A percentile compares a stretch with the other conserved stretches of the same genome.
These are phyloP conservation scores for Fusarium vanettenii DNA, from an alignment of 2,329 filamentous ascomycete species.

Conservation along the genomic window DNA sequence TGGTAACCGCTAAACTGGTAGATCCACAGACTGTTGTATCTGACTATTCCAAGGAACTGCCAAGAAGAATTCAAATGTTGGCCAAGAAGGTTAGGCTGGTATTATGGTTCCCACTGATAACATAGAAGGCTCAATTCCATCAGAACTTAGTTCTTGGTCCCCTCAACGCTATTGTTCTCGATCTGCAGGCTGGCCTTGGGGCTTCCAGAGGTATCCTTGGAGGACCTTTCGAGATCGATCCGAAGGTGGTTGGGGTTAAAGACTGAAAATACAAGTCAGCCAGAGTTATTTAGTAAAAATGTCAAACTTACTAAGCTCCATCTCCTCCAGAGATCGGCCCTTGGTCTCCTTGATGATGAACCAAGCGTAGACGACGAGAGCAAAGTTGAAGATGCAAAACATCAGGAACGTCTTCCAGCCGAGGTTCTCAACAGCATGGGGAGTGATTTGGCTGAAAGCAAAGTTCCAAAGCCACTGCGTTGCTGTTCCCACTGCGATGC, in stretches of 20 bases:
- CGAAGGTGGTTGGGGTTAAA: slow-evolving; percentile 35
- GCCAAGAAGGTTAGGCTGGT: not conserved
- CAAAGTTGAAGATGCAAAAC: slow-evolving; percentile 61
- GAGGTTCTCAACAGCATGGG: slow-evolving; percentile 58
- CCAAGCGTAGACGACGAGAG: slow-evolving; percentile 56
- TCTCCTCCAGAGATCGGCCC: slow-evolving; percentile 41
- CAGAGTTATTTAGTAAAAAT: not conserved
- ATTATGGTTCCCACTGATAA: not conserved
- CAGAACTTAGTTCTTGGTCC: not conserved
- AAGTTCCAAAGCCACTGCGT: slow-evolving; percentile 66
- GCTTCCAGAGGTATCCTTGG: not conserved
- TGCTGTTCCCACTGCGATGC: slow-evolving; percentile 60
- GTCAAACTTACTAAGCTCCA: slow-evolving; percentile 35
- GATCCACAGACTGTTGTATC: not conserved
- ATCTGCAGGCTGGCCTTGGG: slow-evolving; percentile 9
- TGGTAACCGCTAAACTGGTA: not conserved
- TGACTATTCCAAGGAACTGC: not conserved
- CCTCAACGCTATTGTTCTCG: slow-evolving; percentile 6
- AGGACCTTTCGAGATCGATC: slow-evolving; percentile 19
- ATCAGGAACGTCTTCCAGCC: slow-evolving; percentile 62
- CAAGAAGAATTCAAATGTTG: not conserved
- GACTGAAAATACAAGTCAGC: slow-evolving; percentile 18
- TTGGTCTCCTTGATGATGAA: slow-evolving; percentile 55
- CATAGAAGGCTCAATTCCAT: too few species aligned
- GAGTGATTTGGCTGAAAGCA: slow-evolving; percentile 60